Evolutionary conservation across 2,329 filamentous ascomycete species (phyloP).

Genomic region (Epichloe coenophiala): DNA sequence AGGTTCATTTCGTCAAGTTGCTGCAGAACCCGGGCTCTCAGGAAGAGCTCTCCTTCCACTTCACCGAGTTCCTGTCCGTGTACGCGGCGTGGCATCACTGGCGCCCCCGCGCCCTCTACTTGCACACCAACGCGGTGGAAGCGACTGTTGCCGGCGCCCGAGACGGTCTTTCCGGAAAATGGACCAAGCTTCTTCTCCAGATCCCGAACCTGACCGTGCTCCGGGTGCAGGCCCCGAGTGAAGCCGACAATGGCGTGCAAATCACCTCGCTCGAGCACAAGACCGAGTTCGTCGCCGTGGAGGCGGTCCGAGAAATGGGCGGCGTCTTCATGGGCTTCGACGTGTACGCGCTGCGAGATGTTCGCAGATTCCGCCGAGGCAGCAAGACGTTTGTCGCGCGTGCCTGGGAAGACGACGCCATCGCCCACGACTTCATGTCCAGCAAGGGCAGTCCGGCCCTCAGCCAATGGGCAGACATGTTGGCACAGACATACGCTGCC

Average conservation of each 20-base stretch:
- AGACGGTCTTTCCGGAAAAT: slow-evolving; percentile 8
- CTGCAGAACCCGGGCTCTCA: background rate
- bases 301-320: slow-evolving; percentile 10
- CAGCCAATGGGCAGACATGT: background rate
- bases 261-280: slow-evolving; percentile 10
- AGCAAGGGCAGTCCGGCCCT: background rate
- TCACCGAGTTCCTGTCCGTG: slow-evolving; percentile 2
- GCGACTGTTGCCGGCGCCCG: background rate
- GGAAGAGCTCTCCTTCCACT: background rate
- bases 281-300: slow-evolving; percentile 12
- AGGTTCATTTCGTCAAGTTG: slow-evolving; percentile 1
- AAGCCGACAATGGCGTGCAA: slow-evolving; percentile 7
- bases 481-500: background rate
- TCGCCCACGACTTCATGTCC: slow-evolving; percentile 1
- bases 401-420: background rate
- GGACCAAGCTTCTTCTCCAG: slow-evolving; percentile 12
- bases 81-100: slow-evolving; percentile 2
- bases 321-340: slow-evolving; percentile 13
- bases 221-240: slow-evolving; percentile 18
- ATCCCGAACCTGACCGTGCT: slow-evolving; percentile 10
- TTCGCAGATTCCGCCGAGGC: slow-evolving; percentile 5
- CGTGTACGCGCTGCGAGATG: slow-evolving; percentile 8
- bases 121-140: slow-evolving; percentile 1
- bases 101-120: slow-evolving; percentile 1
- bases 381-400: background rate